phyloP scores from a whole-genome alignment of 2,329 filamentous ascomycete genomes.

The Cordyceps farinosa region DNA sequence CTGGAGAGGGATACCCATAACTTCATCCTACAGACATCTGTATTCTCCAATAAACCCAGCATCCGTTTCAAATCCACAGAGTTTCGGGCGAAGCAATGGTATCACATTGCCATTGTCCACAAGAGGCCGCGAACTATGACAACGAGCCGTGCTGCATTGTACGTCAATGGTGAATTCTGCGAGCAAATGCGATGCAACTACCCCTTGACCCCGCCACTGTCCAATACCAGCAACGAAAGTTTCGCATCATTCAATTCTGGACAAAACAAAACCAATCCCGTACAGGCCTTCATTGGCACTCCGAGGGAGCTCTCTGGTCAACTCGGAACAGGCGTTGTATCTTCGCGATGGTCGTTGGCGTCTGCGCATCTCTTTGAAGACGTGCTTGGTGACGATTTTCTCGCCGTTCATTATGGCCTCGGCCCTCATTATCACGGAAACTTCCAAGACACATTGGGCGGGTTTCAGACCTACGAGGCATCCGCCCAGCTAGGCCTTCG shows the following conservation, averaged over 20 bases:
- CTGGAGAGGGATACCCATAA: conserved; percentile 90
- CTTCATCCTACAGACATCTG: conserved; percentile 93
- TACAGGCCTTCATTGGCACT: conserved; percentile 92
- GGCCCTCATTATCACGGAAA: conserved; percentile 92
- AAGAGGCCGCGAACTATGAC: conserved; percentile 70
- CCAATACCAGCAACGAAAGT: conserved; percentile 61
- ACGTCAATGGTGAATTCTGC: conserved; percentile 88
- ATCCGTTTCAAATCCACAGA: conserved; percentile 83
- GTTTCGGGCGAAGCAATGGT: conserved; percentile 79
- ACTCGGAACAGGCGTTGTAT: conserved; percentile 67
- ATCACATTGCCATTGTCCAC: conserved; percentile 89
- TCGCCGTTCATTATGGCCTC: conserved; percentile 86
- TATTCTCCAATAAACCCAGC: conserved; percentile 79
- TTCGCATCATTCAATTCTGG: conserved; percentile 66
- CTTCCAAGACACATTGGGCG: conserved; percentile 92
- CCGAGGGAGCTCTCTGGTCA: conserved; percentile 80
- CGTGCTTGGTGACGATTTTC: conserved; percentile 81
- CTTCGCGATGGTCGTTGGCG: conserved; percentile 82
- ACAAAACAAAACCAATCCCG: conserved; percentile 57
- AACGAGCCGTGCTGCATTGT: conserved; percentile 79
- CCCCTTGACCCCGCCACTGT: conserved; percentile 67
- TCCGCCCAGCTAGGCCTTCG: conserved; percentile 86
- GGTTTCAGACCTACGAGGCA: conserved; percentile 92
- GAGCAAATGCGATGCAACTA: conserved; percentile 91
- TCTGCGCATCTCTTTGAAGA: conserved; percentile 88